These are phyloP conservation scores for Solanum dulcamara DNA, from an alignment of 257 asterid genomes.

Conservation along the genomic window DNA sequence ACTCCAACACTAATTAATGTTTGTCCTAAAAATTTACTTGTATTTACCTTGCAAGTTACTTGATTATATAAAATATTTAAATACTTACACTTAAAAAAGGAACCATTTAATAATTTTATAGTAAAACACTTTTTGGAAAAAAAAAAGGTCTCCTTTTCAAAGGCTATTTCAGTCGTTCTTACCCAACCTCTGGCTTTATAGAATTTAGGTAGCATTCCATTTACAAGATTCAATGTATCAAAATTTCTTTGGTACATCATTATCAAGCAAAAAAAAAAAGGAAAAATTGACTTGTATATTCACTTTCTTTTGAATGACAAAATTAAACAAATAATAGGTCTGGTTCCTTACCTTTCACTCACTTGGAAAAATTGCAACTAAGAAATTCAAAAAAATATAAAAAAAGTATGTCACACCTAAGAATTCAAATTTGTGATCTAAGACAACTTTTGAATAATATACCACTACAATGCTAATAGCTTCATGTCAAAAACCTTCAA, in stretches of 20 bases:
- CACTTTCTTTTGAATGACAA: neutral
- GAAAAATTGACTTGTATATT: neutral
- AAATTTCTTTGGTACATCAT: neutral
- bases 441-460: neutral
- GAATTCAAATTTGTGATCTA: neutral
- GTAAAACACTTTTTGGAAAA: neutral
- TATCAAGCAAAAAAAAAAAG: neutral
- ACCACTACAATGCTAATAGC: neutral
- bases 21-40: neutral
- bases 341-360: neutral
- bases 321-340: neutral
- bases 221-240: constrained; percentile 16
- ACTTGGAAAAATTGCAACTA: neutral
- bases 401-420: neutral
- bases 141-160: neutral
- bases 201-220: neutral
- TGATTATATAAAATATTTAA: neutral
- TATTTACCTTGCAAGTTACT: neutral
- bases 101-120: neutral
- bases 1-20: too few species aligned
- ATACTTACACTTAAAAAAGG: neutral
- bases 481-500: neutral
- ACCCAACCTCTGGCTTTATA: neutral
- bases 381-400: too few species aligned
- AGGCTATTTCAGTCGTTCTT: neutral